These are phyloP conservation scores for Cyberlindnera amylophila DNA, from an alignment of 805 yeast species.

Conservation along the genomic window DNA sequence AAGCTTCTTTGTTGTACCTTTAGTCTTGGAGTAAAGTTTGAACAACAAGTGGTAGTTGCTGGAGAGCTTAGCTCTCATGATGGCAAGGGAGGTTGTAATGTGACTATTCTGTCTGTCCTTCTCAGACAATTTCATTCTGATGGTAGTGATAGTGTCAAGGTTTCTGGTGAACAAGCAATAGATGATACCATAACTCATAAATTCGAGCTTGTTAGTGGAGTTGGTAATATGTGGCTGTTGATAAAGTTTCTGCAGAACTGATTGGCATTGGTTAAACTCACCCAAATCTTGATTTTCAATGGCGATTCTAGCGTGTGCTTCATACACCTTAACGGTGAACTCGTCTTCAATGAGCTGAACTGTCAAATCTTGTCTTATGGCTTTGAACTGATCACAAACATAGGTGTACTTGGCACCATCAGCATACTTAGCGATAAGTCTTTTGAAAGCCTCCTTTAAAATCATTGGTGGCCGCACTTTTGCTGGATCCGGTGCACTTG, in stretches of 20 bases:
- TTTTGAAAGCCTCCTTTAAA: slow-evolving; percentile 52
- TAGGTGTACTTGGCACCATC: slow-evolving; percentile 62
- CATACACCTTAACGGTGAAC: slow-evolving; percentile 77
- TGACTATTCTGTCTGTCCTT: slow-evolving; percentile 19
- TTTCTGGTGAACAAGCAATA: slow-evolving; percentile 75
- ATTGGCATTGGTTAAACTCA: slow-evolving; percentile 92
- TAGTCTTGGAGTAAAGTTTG: slow-evolving; percentile 36
- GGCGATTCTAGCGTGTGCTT: slow-evolving; percentile 83
- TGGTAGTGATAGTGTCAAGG: slow-evolving; percentile 29
- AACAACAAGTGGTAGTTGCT: slow-evolving; percentile 56
- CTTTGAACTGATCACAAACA: slow-evolving; percentile 84
- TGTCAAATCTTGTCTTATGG: slow-evolving; percentile 87
- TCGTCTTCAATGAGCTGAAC: slow-evolving; percentile 82
- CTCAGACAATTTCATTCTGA: slow-evolving; percentile 42
- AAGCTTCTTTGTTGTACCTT: slow-evolving; percentile 41
- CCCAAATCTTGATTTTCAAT: slow-evolving; percentile 81
- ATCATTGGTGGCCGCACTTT: slow-evolving; percentile 71
- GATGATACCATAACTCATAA: slow-evolving; percentile 65
- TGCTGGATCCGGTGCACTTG: slow-evolving; percentile 88
- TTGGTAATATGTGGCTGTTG: slow-evolving; percentile 34
- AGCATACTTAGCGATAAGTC: slow-evolving; percentile 50
- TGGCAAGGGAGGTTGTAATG: slow-evolving; percentile 27
- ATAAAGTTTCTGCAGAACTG: slow-evolving; percentile 68
- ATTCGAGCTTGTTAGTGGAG: slow-evolving; percentile 51
- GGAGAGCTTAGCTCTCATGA: slow-evolving; percentile 31